Evolutionary conservation across 345 rosid genomes (phyloP), one percentile per base, ranked within the genome.

Genomic region (Citrus medica): DNA sequence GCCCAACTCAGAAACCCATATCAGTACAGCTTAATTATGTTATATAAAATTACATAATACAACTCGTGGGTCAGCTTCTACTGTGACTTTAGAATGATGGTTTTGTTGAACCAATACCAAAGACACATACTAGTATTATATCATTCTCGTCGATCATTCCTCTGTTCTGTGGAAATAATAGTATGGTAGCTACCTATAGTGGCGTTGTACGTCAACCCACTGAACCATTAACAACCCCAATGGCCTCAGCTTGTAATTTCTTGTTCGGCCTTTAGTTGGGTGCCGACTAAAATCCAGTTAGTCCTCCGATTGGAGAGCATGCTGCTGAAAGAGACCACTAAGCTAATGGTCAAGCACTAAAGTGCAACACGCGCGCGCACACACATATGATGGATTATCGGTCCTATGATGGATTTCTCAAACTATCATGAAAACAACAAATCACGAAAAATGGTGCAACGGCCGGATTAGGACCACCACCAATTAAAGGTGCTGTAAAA

Each of bases 281-380:
- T 48, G 1, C 53, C 69, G 19, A 65, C 42, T 17, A 30, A 32
- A 19, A 32, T 21, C n/a, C 24, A 32, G n/a, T 28, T 8, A 7
- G 25, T 58, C 46, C 25, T 19, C 21, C 60, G 19, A 74, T 74
- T 28, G 70, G 28, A 30, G 48, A 30, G 48, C 27, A 48, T 64
- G 48, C 59, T 64, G 48, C 59, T 13, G 69, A 37, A 64, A 48
- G 70, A 30, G 65, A 51, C 70, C 78, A 46, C 79, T 28, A 7
- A 9, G 25, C 40, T 35, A 38, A 69, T 58, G 79, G 59, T 48
- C 74, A 68, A 58, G 28, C 79, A 68, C 74, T 68, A 40, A 38
- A 77, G 40, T 17, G 21, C 2, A 12, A 40, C 33, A 21, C 32
- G 3, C 51, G 3, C 51, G 3, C 5, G 1, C 14, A 42, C 48